Base-by-base conservation (phyloP, 805 yeast genomes). In the Blastobotrys robertii region DNA sequence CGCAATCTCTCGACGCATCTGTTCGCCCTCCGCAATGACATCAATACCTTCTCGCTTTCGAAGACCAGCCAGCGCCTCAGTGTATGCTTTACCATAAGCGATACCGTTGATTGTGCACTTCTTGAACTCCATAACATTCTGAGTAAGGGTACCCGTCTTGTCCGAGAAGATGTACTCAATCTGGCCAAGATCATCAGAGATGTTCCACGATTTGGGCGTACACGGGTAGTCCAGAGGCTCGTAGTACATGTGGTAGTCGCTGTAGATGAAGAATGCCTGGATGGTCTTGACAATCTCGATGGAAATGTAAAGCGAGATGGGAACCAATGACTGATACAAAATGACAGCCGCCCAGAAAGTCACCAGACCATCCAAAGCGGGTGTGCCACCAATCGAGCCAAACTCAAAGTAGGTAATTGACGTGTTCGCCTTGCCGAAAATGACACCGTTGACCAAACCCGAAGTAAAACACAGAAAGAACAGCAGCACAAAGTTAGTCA, bases 111-210 rank as follows among this genome's bases (percentile, higher is more conserved):
- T 72, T 4, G 86, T 75, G 57, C 88, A 81, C 59, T 83, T 83
- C 51, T 78, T 79, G 65, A 83, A 84, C 57, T 83, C 90, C 94
- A 83, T 83, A 25, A 82, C 77, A 55, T 83, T 83, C 60, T 84
- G 92, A 3, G 94, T 83, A 53, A 83, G 67, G 0, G 94, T 83
- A 34, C 94, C 94, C 0, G 94, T 83, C 61, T 83, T 83, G 65
- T 83, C 94, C 54, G 86, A 78, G 61, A 83, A 83, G 30, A 83
- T 72, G 56, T 83, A 83, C 61, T 83, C 94, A 50, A 83, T 79
- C 59, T 84, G 94, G 13, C 94, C 94, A 53, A 83, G 66, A 57
- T 83, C 94, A 61, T 83, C 94, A 5, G 90, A 81, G 39, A 83
- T 83, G 54, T 79, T 79, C 94, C 94, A 83, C 0, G 88, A 73